phyloP scores from a whole-genome alignment of 23 red algal species.

The Gracilaria domingensis region DNA sequence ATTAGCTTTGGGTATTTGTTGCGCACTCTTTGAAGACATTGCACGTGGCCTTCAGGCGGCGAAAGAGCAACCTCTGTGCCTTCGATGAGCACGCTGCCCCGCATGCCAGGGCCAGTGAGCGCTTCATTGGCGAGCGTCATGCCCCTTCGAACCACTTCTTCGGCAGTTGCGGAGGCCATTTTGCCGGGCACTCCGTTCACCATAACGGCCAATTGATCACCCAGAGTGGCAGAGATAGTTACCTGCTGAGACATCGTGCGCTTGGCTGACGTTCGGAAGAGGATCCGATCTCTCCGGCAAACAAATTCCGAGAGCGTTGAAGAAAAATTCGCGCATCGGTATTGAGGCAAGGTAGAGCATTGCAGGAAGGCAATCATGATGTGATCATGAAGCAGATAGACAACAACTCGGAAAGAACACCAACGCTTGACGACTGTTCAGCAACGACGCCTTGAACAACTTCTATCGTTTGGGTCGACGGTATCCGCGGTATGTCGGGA shows the following conservation, averaged over 20 bases:
- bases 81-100: background rate
- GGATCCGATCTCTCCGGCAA: slow-evolving; percentile 2
- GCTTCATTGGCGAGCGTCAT: slow-evolving; percentile 64
- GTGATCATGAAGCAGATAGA: background rate
- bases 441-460: background rate
- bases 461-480: background rate
- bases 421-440: too few relatives aligned
- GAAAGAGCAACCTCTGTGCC: slow-evolving; percentile 3
- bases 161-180: slow-evolving; percentile 88
- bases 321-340: background rate
- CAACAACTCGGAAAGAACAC: background rate
- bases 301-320: background rate
- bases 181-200: slow-evolving; percentile 94
- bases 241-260: background rate
- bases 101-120: slow-evolving; percentile 40
- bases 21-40: slow-evolving; percentile 50
- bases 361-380: slow-evolving; percentile 10
- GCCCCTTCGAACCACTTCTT: slow-evolving; percentile 78
- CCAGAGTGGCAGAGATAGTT: background rate
- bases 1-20: slow-evolving; percentile 55
- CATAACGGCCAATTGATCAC: slow-evolving; percentile 74
- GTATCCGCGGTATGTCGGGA: background rate
- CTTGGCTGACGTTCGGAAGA: background rate
- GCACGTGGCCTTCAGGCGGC: slow-evolving; percentile 30
- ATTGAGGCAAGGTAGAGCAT: background rate